Evolutionary conservation across 176 grass and related monocot genomes (phyloP).

Genomic region (Carex myosuroides): DNA sequence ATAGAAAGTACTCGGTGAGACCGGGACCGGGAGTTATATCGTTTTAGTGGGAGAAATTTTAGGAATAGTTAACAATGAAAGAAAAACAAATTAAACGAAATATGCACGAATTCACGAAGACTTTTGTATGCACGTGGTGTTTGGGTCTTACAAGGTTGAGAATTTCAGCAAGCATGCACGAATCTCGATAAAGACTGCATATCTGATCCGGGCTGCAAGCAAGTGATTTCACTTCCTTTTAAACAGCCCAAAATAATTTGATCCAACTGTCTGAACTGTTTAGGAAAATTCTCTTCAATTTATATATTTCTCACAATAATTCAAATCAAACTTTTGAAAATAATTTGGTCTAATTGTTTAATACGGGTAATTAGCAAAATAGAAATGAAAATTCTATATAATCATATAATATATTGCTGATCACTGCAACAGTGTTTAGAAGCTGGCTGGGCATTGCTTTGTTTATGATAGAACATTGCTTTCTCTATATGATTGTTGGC

Average conservation of each 20-base stretch:
- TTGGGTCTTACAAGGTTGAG: too few species aligned
- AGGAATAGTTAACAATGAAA: not conserved
- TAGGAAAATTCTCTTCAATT: not conserved
- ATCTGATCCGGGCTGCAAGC: too few species aligned
- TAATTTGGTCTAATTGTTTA: not conserved
- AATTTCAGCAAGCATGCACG: too few species aligned
- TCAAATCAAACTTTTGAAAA: not conserved
- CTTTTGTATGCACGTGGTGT: too few species aligned
- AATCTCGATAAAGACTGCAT: too few species aligned
- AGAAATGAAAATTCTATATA: not conserved
- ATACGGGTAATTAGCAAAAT: not conserved
- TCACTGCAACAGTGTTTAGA: not conserved
- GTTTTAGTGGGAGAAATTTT: not conserved
- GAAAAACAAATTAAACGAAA: too few species aligned
- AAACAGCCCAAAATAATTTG: too few species aligned
- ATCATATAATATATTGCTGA: not conserved
- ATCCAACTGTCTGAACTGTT: too few species aligned
- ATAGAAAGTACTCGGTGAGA: not conserved
- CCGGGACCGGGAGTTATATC: not conserved
- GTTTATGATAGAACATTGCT: too few species aligned
- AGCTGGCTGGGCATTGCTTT: not conserved
- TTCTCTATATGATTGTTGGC: not conserved
- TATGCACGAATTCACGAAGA: too few species aligned
- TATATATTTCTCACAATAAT: not conserved
- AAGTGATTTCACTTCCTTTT: too few species aligned